A percentile compares a stretch with the other conserved stretches of the same genome.
Conservation (phyloP, 192 early-diverging fungal species). For the Backusella parvicylindrica region DNA sequence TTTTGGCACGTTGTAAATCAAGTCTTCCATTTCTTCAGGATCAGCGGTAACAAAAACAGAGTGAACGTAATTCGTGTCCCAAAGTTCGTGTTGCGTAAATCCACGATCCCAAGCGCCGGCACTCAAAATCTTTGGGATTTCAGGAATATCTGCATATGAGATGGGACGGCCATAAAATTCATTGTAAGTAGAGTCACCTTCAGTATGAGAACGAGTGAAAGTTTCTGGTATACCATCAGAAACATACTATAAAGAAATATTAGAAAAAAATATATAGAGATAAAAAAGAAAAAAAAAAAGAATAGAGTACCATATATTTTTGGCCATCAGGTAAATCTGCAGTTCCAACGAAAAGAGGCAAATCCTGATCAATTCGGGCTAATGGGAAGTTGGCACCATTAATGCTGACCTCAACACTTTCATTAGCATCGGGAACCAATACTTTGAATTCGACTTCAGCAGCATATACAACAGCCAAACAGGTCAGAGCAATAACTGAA, state of each 20-base stretch:
- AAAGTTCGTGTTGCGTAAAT: slow-evolving; percentile 23
- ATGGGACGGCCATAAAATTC: slow-evolving; percentile 36
- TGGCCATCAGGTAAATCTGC: neutral
- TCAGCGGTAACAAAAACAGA: slow-evolving; percentile 39
- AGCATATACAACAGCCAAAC: slow-evolving; percentile 21
- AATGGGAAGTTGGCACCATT: slow-evolving; percentile 14
- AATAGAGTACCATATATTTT: neutral
- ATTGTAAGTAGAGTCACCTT: slow-evolving; percentile 24
- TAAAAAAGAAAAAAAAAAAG: neutral
- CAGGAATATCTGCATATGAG: slow-evolving; percentile 41
- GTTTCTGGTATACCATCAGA: slow-evolving; percentile 26
- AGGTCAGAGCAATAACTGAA: slow-evolving; percentile 16
- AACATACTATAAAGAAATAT: slow-evolving; percentile 21
- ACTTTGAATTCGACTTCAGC: slow-evolving; percentile 34
- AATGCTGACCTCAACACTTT: slow-evolving; percentile 23
- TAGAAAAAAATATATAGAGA: neutral
- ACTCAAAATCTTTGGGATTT: slow-evolving; percentile 33
- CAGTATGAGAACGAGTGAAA: slow-evolving; percentile 28
- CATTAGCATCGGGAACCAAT: slow-evolving; percentile 28
- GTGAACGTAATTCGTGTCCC: slow-evolving; percentile 46
- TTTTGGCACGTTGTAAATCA: slow-evolving; percentile 19
- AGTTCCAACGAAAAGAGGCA: neutral
- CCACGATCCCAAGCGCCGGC: slow-evolving; percentile 37
- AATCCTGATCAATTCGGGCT: neutral
- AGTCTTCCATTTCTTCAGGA: slow-evolving; percentile 12